A percentile compares a stretch with the other conserved stretches of the same genome.
Conservation (phyloP, 208 protist species). For the Leishmania martiniquensis region DNA sequence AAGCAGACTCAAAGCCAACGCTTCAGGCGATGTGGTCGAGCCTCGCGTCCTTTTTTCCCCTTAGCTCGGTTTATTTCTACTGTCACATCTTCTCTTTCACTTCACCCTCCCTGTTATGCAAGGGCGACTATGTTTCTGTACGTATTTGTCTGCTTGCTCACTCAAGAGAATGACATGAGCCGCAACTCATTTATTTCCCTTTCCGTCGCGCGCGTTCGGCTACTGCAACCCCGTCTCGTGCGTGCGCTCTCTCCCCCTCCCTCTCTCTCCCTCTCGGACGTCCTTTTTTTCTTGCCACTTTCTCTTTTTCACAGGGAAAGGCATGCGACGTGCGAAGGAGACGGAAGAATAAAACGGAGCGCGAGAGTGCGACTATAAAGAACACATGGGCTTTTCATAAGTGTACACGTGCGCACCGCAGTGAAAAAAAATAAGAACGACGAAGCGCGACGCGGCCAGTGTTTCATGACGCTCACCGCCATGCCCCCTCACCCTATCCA, state of each 20-base stretch:
- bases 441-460: background rate
- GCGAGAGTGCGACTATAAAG: background rate
- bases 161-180: too few species aligned
- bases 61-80: too few species aligned
- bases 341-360: background rate
- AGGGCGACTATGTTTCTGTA: too few species aligned
- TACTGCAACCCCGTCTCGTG: too few species aligned
- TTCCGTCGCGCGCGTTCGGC: too few species aligned
- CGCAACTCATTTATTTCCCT: too few species aligned
- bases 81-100: too few species aligned
- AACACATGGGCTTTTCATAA: background rate
- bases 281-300: background rate
- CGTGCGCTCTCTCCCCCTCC: background rate
- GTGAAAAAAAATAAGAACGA: background rate
- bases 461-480: background rate
- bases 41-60: too few species aligned
- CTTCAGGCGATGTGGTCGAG: too few species aligned
- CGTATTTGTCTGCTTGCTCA: too few species aligned
- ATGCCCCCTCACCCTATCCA: background rate
- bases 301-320: background rate
- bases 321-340: background rate
- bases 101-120: too few species aligned
- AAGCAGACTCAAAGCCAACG: too few species aligned
- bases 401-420: background rate
- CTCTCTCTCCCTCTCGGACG: background rate